Conservation (phyloP, 345 rosid species). For the Sapria himalayana region DNA sequence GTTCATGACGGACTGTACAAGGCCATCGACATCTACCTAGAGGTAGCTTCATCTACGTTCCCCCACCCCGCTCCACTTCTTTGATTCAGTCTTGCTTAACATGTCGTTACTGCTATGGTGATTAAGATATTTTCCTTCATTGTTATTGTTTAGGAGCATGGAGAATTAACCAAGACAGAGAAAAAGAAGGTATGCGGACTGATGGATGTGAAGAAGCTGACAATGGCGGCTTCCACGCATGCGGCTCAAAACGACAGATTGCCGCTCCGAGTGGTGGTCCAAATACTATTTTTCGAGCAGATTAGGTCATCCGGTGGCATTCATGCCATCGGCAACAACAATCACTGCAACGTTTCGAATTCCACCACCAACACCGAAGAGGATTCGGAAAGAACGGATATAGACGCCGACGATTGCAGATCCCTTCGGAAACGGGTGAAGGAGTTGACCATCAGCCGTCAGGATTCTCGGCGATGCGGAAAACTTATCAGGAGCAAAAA, state of each 20-base stretch:
- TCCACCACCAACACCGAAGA: conserved; percentile 23
- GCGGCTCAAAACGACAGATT: conserved; percentile 85
- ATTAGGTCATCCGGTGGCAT: conserved; percentile 35
- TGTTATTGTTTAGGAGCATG: conserved; percentile 64
- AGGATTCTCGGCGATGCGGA: conserved; percentile 10
- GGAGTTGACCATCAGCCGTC: conserved; percentile 14
- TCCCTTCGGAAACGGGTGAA: conserved; percentile 24
- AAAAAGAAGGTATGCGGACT: conserved; percentile 51
- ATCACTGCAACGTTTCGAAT: conserved; percentile 13
- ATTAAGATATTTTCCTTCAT: background rate
- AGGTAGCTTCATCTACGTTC: conserved; percentile 21
- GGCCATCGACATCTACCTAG: conserved; percentile 61
- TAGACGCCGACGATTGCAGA: conserved; percentile 12
- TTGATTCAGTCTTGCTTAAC: too few species aligned
- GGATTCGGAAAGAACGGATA: conserved; percentile 21
- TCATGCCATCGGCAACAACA: conserved; percentile 17
- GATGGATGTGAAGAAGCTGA: conserved; percentile 68
- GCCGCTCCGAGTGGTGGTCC: conserved; percentile 72
- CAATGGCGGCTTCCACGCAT: conserved; percentile 48
- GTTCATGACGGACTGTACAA: conserved; percentile 61
- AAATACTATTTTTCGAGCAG: conserved; percentile 83
- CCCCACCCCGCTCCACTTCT: background rate
- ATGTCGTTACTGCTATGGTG: too few species aligned
- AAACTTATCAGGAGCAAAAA: conserved; percentile 31
- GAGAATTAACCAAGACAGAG: conserved; percentile 41